Evolutionary conservation across 164 flowering plant species (phyloP).

Genomic region (Euptelea pleiosperma): DNA sequence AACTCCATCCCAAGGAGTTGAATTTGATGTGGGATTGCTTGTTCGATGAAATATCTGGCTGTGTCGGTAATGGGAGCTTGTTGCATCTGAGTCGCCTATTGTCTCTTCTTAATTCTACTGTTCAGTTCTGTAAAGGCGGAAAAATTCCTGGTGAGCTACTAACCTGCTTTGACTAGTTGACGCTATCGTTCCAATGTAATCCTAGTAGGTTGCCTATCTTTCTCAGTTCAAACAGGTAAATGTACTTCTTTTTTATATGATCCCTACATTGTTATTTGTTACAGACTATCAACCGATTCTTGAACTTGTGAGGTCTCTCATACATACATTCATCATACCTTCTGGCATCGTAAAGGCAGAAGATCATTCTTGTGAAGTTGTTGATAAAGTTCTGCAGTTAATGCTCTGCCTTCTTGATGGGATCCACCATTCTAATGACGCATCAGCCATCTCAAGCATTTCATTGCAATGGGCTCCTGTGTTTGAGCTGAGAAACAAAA

Average conservation of each 20-base stretch:
- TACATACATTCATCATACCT: constrained; percentile 32
- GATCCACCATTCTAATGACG: constrained; percentile 29
- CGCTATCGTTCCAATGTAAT: constrained; percentile 3
- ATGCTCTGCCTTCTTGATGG: constrained; percentile 65
- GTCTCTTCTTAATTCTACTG: constrained; percentile 47
- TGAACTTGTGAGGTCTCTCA: constrained; percentile 38
- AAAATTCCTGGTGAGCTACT: constrained; percentile 51
- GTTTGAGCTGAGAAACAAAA: constrained; percentile 47
- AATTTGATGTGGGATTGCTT: constrained; percentile 51
- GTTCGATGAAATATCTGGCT: constrained; percentile 34
- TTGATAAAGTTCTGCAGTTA: constrained; percentile 50
- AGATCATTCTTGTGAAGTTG: constrained; percentile 26
- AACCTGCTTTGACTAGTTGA: background rate
- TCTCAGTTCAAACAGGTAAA: background rate
- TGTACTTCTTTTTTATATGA: background rate
- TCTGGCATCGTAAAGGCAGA: constrained; percentile 16
- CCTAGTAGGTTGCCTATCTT: background rate
- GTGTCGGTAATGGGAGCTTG: constrained; percentile 20
- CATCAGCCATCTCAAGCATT: constrained; percentile 28
- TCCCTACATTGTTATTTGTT: background rate
- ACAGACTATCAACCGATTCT: constrained; percentile 48
- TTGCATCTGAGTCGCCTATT: constrained; percentile 45
- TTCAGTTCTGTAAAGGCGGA: constrained; percentile 32
- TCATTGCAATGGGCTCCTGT: constrained; percentile 61
- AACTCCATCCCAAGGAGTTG: constrained; percentile 48